phyloP scores from a whole-genome alignment of 176 grass and related monocot species.

The Carex myosuroides region DNA sequence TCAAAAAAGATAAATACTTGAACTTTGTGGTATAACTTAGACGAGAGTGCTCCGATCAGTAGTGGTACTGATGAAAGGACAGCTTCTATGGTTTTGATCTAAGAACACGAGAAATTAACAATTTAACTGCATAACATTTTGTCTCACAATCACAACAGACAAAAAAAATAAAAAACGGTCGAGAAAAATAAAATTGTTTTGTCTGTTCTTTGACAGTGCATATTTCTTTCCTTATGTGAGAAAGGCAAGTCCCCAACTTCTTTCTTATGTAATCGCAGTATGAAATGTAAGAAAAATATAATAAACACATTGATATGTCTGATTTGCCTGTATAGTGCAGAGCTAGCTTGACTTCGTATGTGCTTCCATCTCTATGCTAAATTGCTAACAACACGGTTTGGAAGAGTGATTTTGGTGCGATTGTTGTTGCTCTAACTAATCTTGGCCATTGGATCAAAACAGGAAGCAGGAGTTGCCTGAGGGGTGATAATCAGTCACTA shows the following conservation, averaged over 20 bases:
- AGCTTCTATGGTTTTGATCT: background rate
- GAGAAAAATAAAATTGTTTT: no score
- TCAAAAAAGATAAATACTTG: background rate
- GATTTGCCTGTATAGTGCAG: background rate
- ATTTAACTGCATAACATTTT: no score
- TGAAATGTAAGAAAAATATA: background rate
- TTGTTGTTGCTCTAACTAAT: background rate
- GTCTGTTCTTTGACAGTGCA: background rate
- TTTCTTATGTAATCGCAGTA: background rate
- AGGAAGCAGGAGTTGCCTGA: background rate
- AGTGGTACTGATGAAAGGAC: background rate
- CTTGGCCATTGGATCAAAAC: background rate
- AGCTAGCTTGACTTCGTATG: background rate
- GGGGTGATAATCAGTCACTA: background rate
- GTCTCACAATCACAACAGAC: no score
- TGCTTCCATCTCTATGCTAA: background rate
- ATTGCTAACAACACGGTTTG: background rate
- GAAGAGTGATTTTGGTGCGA: background rate
- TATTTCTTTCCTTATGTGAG: background rate
- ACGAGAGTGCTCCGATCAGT: background rate
- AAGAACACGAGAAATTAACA: background rate
- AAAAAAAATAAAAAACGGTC: no score
- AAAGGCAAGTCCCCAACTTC: background rate
- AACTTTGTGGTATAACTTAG: background rate
- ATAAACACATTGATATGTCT: background rate